Evolutionary conservation across 441 rosid genomes (phyloP), one percentile per base, ranked within the genome.

Genomic region (Erysimum cheiri): DNA sequence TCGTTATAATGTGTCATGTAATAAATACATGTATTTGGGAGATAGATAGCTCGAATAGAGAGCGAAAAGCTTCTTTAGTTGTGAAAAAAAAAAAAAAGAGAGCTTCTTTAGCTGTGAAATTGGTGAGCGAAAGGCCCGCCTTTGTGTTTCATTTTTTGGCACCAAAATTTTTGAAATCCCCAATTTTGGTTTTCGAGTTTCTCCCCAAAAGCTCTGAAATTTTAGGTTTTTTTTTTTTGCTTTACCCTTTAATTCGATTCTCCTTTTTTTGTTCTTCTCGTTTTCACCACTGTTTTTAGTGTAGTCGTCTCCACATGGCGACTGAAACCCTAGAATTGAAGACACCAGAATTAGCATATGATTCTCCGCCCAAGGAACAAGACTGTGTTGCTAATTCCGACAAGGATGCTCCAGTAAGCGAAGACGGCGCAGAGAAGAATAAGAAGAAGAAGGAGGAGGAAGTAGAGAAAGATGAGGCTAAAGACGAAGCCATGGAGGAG

Each of bases 281-380:
- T 10, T 22, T 33, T 49, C 67, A 39, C 29, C 41, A 22, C 43
- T 56, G 64, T 46, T 31, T 46, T 19, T 3, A 17, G 24, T 15
- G 17, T 39, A 26, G 17, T 32, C 39, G 37, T 32, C 17, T 35
- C 1, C 61, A 69, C 69, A 92, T 92, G 98, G 88, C 90, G 60
- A 75, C 71, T 60, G 93, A 88, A 78, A 75, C 91, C 90, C 81
- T 85, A 84, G 88, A 69, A 26, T 89, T 74, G 69, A 79, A 81
- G 69, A 83, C 80, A 56, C 70, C 83, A 19, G 82, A 78, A 56
- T 19, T 48, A 22, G 53, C 17, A 28, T 11, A 70, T 61, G 86
- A 80, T 41, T 72, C 82, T 58, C 62, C 81, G 1, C 54, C 33
- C 2, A 60, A 49, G 41, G 74, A 37, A 29, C 80, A 66, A 48